Percentiles rank a stretch among this genome's conserved stretches.
phyloP scores from a whole-genome alignment of 768 basidiomycete genomes.

The Lactarius sanguifluus region DNA sequence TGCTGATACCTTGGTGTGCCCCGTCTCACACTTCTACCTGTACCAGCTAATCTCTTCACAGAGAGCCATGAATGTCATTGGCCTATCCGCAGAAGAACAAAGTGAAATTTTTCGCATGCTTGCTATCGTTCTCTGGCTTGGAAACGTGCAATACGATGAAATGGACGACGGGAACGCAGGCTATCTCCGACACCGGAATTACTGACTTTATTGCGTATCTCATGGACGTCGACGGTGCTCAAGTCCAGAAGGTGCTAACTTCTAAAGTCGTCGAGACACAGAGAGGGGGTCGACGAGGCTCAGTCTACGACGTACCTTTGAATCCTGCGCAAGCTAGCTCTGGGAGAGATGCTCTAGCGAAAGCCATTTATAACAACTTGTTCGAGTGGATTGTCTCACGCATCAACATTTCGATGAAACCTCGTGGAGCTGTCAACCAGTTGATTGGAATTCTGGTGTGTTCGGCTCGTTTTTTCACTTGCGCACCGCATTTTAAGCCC shows the following conservation, averaged over 20 bases:
- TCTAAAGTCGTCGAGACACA: slow-evolving; percentile 88
- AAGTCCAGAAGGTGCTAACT: slow-evolving; percentile 86
- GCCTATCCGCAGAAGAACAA: slow-evolving; percentile 82
- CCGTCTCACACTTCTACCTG: background rate
- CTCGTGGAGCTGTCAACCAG: slow-evolving; percentile 67
- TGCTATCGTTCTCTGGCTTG: slow-evolving; percentile 91
- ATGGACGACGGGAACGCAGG: slow-evolving; percentile 85
- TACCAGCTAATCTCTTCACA: slow-evolving; percentile 35
- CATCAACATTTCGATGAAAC: slow-evolving; percentile 95
- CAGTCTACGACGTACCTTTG: slow-evolving; percentile 94
- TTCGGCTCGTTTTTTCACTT: slow-evolving; percentile 18
- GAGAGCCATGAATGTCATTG: slow-evolving; percentile 94
- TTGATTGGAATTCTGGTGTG: slow-evolving; percentile 90
- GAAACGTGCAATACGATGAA: slow-evolving; percentile 90
- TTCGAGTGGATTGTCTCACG: slow-evolving; percentile 99
- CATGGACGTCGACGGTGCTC: slow-evolving; percentile 78
- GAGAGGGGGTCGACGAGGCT: slow-evolving; percentile 88
- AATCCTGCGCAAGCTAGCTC: slow-evolving; percentile 90
- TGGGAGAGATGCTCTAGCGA: slow-evolving; percentile 88
- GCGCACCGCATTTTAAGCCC: slow-evolving; percentile 13
- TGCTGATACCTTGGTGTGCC: slow-evolving; percentile 78
- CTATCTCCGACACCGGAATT: slow-evolving; percentile 78
- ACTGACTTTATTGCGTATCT: slow-evolving; percentile 94
- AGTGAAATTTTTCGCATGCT: slow-evolving; percentile 92
- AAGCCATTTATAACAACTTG: slow-evolving; percentile 96